phyloP scores from a whole-genome alignment of 495 filamentous ascomycete species.

The Annulohypoxylon bovei region DNA sequence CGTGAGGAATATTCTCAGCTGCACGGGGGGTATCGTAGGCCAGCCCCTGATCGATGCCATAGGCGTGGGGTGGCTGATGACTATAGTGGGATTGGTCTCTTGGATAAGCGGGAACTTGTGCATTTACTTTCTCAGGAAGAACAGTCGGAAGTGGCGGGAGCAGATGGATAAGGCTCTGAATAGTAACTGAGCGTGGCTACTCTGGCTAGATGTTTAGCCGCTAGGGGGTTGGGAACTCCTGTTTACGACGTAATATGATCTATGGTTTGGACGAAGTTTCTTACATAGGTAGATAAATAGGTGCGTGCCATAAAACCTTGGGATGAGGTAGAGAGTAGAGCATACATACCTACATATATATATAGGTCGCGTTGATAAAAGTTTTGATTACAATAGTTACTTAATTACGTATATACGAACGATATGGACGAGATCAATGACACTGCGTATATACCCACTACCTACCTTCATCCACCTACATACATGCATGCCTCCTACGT shows the following conservation, averaged over 20 bases:
- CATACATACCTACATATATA: not conserved
- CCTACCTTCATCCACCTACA: not conserved
- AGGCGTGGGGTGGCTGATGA: slow-evolving; percentile 91
- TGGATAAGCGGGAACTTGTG: slow-evolving; percentile 63
- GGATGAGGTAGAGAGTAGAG: not conserved
- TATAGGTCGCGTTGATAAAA: too few species aligned
- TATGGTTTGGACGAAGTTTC: not conserved
- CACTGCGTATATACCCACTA: not conserved
- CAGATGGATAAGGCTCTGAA: slow-evolving; percentile 66
- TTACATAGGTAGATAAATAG: not conserved
- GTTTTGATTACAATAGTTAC: not conserved
- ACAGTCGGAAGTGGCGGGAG: slow-evolving; percentile 72
- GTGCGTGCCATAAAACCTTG: not conserved
- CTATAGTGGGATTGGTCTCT: slow-evolving; percentile 74
- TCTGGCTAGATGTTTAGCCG: not conserved
- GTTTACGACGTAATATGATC: slow-evolving; percentile 18
- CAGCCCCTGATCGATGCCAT: slow-evolving; percentile 82
- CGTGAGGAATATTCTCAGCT: slow-evolving; percentile 86
- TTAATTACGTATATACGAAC: not conserved
- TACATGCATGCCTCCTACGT: too few species aligned
- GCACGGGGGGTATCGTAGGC: slow-evolving; percentile 77
- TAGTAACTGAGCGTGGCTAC: slow-evolving; percentile 13
- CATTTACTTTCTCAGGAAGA: slow-evolving; percentile 73
- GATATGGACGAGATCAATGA: not conserved
- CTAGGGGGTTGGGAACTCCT: not conserved